phyloP scores from a whole-genome alignment of 225 moss, liverwort and hornwort species.

The Polytrichum formosum region DNA sequence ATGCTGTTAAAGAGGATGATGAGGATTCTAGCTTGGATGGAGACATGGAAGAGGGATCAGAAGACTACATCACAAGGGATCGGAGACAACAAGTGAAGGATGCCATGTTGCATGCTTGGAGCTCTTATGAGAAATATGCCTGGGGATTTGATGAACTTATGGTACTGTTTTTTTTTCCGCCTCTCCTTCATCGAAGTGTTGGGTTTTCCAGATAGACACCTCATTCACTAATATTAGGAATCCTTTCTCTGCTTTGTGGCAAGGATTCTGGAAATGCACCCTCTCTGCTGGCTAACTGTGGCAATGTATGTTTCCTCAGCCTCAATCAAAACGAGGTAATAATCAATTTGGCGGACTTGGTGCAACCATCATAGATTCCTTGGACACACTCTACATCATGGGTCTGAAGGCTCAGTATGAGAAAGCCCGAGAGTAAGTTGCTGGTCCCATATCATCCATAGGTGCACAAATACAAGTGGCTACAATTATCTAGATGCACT shows the following conservation, averaged over 20 bases:
- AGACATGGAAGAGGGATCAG: constrained; percentile 12
- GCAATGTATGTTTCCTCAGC: constrained; percentile 13
- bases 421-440: constrained; percentile 48
- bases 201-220: background rate
- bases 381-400: constrained; percentile 69
- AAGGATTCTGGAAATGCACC: no score
- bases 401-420: constrained; percentile 49
- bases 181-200: background rate
- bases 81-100: constrained; percentile 55
- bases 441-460: no score
- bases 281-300: no score
- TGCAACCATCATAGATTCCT: constrained; percentile 56
- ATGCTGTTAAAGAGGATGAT: constrained; percentile 11
- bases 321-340: constrained; percentile 30
- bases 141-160: constrained; percentile 65
- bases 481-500: no score
- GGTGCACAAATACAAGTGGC: no score
- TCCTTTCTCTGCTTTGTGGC: no score
- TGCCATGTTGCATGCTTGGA: constrained; percentile 65
- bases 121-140: constrained; percentile 60
- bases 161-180: constrained; percentile 4
- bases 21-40: constrained; percentile 4
- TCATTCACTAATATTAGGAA: no score
- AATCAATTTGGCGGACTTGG: constrained; percentile 61
- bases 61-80: constrained; percentile 39